These are phyloP conservation scores for Beta lomatogona DNA, from an alignment of 179 eudicot genomes.

Conservation along the genomic window DNA sequence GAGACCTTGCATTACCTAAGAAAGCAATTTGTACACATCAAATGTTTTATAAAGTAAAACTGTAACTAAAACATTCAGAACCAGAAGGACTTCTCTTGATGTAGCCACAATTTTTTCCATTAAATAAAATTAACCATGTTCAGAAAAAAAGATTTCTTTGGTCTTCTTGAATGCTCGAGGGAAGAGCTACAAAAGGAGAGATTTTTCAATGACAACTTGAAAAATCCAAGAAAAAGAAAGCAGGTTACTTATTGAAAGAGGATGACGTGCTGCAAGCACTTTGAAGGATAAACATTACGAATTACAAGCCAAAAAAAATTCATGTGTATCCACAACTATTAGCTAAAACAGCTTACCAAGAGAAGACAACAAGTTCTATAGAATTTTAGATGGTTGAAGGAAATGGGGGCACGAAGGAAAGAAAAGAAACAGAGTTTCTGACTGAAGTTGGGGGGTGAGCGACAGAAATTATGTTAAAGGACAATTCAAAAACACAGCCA, in stretches of 20 bases:
- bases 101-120: background rate
- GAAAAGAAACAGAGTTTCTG: background rate
- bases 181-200: background rate
- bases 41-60: background rate
- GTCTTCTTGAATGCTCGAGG: background rate
- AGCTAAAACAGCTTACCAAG: background rate
- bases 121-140: background rate
- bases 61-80: background rate
- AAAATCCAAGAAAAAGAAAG: background rate
- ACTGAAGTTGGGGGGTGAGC: background rate
- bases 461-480: background rate
- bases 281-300: background rate
- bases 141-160: background rate
- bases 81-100: background rate
- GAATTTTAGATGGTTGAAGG: too few relatives aligned
- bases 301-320: background rate
- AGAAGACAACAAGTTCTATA: background rate
- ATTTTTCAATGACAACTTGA: background rate
- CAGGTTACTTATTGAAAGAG: background rate
- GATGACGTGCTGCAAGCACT: background rate
- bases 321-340: background rate
- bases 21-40: conserved; percentile 10
- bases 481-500: background rate
- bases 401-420: background rate
- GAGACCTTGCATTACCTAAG: conserved; percentile 97